A percentile compares a stretch with the other conserved stretches of the same genome.
Conservation (phyloP, 768 basidiomycete species). For the Hericium alpestre region DNA sequence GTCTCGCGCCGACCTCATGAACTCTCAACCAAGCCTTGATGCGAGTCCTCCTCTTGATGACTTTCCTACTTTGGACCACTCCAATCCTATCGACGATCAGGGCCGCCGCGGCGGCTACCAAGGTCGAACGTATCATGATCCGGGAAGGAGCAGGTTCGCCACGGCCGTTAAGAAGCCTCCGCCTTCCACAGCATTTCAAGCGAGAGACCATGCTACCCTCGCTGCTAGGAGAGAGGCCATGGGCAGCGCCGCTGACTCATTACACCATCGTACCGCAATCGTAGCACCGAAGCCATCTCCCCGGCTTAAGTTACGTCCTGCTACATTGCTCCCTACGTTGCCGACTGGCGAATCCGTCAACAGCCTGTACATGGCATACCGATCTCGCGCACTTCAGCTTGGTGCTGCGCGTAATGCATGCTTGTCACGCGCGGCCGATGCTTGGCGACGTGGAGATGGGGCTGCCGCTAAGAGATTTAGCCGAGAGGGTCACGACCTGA, state of each 20-base stretch:
- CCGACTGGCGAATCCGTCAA: constrained; percentile 76
- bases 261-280: constrained; percentile 57
- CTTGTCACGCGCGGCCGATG: constrained; percentile 88
- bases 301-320: constrained; percentile 73
- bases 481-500: constrained; percentile 87
- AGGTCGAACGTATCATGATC: constrained; percentile 51
- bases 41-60: constrained; percentile 43
- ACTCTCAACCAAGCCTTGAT: constrained; percentile 27
- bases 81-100: constrained; percentile 28
- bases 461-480: constrained; percentile 92
- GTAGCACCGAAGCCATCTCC: constrained; percentile 77
- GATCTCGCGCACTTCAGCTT: constrained; percentile 79
- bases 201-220: constrained; percentile 26
- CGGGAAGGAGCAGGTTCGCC: constrained; percentile 81
- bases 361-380: constrained; percentile 79
- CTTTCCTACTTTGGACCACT: constrained; percentile 51
- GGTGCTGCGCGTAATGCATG: constrained; percentile 92
- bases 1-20: constrained; percentile 50
- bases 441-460: constrained; percentile 92
- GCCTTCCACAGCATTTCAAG: constrained; percentile 19
- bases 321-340: constrained; percentile 78
- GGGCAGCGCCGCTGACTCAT: constrained; percentile 48
- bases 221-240: constrained; percentile 47
- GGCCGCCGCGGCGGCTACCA: constrained; percentile 31
- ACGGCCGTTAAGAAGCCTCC: constrained; percentile 72